A percentile compares a stretch with the other conserved stretches of the same genome.
Conservation (phyloP, 257 asterid genomes). For the Eucommia ulmoides region DNA sequence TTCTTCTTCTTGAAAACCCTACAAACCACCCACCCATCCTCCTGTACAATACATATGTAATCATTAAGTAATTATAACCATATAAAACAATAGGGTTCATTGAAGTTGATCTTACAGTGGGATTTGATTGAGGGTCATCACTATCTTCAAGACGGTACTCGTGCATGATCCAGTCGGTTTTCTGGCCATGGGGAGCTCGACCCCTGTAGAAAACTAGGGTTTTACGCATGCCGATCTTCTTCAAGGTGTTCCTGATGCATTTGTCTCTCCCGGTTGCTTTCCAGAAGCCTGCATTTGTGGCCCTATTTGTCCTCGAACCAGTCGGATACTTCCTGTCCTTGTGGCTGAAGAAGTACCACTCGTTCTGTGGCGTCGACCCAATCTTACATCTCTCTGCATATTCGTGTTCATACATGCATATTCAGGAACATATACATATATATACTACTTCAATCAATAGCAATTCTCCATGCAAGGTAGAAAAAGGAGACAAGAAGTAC, state of each 20-base stretch:
- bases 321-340: constrained; percentile 92
- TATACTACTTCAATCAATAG: no score
- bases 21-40: constrained; percentile 93
- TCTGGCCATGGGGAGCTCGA: constrained; percentile 89
- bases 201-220: constrained; percentile 87
- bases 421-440: no score
- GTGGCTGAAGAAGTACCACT: no score
- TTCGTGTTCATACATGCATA: no score
- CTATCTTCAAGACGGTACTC: constrained; percentile 70
- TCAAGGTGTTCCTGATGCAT: constrained; percentile 58
- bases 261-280: constrained; percentile 91
- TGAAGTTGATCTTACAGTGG: constrained; percentile 13
- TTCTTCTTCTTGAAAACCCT: constrained; percentile 91
- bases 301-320: constrained; percentile 76
- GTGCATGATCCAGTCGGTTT: constrained; percentile 94
- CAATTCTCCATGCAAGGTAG: no score
- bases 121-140: constrained; percentile 27
- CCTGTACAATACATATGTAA: constrained; percentile 19
- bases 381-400: constrained; percentile 59
- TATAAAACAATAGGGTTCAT: neutral
- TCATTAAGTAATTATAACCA: neutral
- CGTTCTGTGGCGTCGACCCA: constrained; percentile 88
- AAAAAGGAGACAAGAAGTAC: no score
- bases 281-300: constrained; percentile 89
- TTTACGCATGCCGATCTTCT: constrained; percentile 85